Base-by-base conservation (phyloP, 371 early-diverging fungal genomes). In the Chytridiales sp. region DNA sequence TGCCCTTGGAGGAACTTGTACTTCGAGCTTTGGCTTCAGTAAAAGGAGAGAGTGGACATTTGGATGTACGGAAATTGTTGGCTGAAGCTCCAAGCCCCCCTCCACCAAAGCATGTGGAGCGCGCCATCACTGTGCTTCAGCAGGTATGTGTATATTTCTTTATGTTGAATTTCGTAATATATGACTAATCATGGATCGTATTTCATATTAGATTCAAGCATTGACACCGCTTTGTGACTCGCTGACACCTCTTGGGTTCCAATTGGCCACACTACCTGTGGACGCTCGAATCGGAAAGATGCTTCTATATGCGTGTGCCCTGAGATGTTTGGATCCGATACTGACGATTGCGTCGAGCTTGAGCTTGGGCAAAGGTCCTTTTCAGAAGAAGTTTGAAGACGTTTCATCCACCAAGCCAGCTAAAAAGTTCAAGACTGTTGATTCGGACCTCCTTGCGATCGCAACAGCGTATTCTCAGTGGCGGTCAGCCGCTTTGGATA, bases 1-100 rank as follows among this genome's bases (percentile, higher is more conserved):
- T 87, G 34, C 90, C 92, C 15, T 68, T 93, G 11, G 89, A 88
- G 26, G 85, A 87, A 32, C 70, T 91, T 1, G 87, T 89, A 59
- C 66, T 92, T 9, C 52, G 58, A 11, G 62, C 35, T 3, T 32
- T 64, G 4, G 58, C 63, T 21, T 24, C 47, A 21, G 46, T 35
- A 2, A n/a, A n/a, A n/a, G n/a, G n/a, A n/a, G n/a, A n/a, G n/a
- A n/a, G n/a, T n/a, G n/a, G n/a, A n/a, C n/a, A n/a, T n/a, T n/a
- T n/a, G n/a, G 59, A 42, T 59, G 62, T 62, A 38, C 32, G 55
- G 13, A 24, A 51, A 24, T 32, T 69, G 1, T 42, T 69, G n/a
- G 42, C 62, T 13, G 62, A 62, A 39, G 56, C 66, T 11, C 8
- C 55, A 4, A 66, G 66, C 51, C 36, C 70, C 29, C 70, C 70